Conservation (phyloP, 768 basidiomycete genomes). For the Naganishia randhawae region DNA sequence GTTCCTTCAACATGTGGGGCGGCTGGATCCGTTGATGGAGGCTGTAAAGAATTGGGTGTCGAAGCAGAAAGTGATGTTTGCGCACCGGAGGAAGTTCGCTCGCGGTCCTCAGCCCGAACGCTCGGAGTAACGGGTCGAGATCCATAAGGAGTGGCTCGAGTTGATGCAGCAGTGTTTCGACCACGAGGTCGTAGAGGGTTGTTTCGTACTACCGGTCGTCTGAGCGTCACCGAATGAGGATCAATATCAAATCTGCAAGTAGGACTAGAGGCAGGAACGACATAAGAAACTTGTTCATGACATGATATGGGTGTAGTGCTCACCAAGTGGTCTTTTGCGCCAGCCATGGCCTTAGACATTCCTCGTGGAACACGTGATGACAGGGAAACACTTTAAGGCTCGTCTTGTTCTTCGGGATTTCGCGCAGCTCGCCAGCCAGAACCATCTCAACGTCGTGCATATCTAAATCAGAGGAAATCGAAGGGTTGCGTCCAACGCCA, state of each 20-base stretch:
- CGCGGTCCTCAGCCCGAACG: not conserved
- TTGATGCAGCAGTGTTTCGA: conserved; percentile 9
- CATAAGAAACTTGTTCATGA: not conserved
- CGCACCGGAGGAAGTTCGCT: not conserved
- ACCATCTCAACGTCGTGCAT: conserved; percentile 29
- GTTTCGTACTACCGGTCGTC: conserved; percentile 15
- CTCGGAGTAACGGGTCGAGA: not conserved
- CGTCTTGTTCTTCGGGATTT: conserved; percentile 20
- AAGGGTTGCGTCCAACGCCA: not conserved
- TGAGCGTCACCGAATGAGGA: conserved; percentile 29
- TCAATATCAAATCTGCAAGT: conserved; percentile 32
- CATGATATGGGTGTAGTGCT: not conserved
- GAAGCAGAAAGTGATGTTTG: not conserved
- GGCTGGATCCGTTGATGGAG: not conserved
- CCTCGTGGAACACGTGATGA: conserved; percentile 28
- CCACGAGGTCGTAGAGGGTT: conserved; percentile 23
- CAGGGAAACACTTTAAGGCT: conserved; percentile 29
- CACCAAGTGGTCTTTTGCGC: conserved; percentile 28
- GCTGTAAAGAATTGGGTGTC: not conserved
- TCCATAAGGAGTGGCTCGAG: conserved; percentile 2
- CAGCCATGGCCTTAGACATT: conserved; percentile 29
- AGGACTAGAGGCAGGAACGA: conserved; percentile 11
- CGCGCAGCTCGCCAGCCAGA: conserved; percentile 4
- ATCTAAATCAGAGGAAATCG: conserved; percentile 20
- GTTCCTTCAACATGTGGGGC: not conserved